Evolutionary conservation across 768 basidiomycete genomes (phyloP).

Genomic region (Tylopilus felleus): DNA sequence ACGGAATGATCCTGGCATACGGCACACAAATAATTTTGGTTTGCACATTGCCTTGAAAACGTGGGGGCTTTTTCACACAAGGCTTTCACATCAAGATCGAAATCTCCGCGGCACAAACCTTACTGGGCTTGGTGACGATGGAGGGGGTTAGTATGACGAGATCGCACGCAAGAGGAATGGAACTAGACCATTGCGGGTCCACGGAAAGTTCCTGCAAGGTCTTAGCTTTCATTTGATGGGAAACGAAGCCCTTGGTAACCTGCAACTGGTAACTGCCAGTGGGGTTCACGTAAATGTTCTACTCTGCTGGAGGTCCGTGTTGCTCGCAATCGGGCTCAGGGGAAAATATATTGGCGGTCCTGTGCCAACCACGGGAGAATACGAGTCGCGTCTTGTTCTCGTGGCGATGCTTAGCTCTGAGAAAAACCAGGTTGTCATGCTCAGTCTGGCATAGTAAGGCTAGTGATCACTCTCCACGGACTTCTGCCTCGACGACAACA

Average conservation of each 20-base stretch:
- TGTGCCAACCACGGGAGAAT: not conserved
- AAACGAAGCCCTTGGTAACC: not conserved
- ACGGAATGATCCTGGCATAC: too few relatives aligned
- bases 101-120: not conserved
- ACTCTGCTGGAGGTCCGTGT: not conserved
- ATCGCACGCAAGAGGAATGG: not conserved
- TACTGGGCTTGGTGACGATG: not conserved
- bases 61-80: not conserved
- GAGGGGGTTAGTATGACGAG: not conserved
- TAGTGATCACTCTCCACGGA: not conserved
- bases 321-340: not conserved
- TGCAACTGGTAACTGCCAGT: not conserved
- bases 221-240: not conserved
- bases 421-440: not conserved
- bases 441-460: not conserved
- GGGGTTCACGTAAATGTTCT: not conserved
- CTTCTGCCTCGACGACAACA: too few relatives aligned
- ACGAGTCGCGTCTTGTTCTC: not conserved
- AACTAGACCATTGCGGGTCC: not conserved
- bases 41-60: not conserved
- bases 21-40: too few relatives aligned
- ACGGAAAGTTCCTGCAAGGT: not conserved
- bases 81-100: not conserved
- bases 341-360: not conserved
- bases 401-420: not conserved